A percentile compares a stretch with the other conserved stretches of the same genome.
These are phyloP conservation scores for Bothriochloa decipiens DNA, from an alignment of 176 grass and related monocot species.

Conservation along the genomic window DNA sequence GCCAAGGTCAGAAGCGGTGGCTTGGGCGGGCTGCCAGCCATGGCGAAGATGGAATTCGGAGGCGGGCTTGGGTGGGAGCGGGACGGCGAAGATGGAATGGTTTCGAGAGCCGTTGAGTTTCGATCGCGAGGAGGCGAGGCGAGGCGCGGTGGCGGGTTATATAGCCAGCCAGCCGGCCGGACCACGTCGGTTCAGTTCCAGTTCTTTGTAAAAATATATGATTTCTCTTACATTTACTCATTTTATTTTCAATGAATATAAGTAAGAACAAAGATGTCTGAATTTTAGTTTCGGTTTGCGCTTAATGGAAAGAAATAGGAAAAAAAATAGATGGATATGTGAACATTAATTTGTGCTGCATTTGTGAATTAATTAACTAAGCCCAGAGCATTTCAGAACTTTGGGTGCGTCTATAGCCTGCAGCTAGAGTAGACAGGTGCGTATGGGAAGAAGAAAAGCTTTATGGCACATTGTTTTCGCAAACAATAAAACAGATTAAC, in stretches of 20 bases:
- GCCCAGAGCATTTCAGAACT: not conserved
- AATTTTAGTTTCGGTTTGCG: not conserved
- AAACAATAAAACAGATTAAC: no score
- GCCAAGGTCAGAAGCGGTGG: not conserved
- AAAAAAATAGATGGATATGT: no score
- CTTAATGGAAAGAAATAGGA: not conserved
- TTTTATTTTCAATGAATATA: not conserved
- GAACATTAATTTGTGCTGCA: not conserved
- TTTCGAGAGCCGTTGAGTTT: not conserved
- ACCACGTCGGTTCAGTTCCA: not conserved
- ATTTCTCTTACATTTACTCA: not conserved
- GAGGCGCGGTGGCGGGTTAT: not conserved
- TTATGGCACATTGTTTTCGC: not conserved
- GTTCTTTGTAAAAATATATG: not conserved
- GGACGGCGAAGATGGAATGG: slow-evolving; percentile 9
- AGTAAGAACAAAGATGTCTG: not conserved
- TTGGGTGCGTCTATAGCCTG: not conserved
- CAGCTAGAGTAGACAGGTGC: slow-evolving; percentile 35
- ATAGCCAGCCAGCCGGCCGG: not conserved
- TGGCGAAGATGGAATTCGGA: not conserved
- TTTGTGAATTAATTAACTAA: not conserved
- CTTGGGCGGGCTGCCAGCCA: slow-evolving; percentile 1
- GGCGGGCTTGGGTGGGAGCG: no score
- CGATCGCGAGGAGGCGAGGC: not conserved
- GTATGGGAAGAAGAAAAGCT: not conserved